These are phyloP conservation scores for Saprolegnia parasitica DNA, from an alignment of 352 stramenopile genomes.

Conservation along the genomic window DNA sequence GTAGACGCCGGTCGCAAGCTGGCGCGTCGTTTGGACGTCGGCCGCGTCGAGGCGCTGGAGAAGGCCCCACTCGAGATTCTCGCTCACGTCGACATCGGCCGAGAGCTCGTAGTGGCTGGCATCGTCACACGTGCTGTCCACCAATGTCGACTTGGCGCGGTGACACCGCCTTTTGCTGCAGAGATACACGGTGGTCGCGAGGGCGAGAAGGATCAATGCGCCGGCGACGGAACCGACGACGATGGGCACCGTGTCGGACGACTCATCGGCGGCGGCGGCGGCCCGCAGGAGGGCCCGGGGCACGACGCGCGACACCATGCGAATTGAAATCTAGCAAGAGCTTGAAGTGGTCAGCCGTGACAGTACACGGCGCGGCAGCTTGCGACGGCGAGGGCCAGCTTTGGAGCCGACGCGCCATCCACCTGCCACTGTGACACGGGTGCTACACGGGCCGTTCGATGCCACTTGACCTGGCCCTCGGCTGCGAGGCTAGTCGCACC, in stretches of 20 bases:
- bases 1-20: neutral
- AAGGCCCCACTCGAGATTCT: neutral
- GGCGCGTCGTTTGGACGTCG: neutral
- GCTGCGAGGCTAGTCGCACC: neutral
- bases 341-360: neutral
- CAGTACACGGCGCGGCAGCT: neutral
- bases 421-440: slow-evolving; percentile 1
- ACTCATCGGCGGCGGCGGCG: no score
- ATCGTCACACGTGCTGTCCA: no score
- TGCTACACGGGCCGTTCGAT: neutral
- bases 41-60: neutral
- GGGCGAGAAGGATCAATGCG: no score
- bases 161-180: no score
- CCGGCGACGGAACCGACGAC: no score
- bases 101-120: no score
- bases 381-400: neutral
- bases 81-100: neutral
- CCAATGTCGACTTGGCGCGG: no score
- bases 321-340: neutral
- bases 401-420: neutral
- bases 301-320: neutral
- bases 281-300: neutral
- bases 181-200: no score
- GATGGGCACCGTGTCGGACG: no score
- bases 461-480: neutral